Percentiles rank a stretch among this genome's conserved stretches.
These are phyloP conservation scores for Paulinella micropora DNA, from an alignment of 78 protist species.

Conservation along the genomic window DNA sequence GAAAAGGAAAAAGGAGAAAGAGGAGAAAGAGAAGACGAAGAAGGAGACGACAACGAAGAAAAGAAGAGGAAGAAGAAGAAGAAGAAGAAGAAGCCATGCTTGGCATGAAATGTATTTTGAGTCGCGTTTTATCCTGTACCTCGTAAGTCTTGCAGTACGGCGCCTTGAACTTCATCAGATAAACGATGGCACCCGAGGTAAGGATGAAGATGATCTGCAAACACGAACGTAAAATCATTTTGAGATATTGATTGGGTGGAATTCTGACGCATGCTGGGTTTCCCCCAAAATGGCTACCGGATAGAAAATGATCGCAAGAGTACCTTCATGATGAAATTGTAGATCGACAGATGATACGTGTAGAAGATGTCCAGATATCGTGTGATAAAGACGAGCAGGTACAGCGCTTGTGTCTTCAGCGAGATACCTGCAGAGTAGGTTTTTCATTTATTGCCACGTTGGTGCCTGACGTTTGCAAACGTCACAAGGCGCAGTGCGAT, in stretches of 20 bases:
- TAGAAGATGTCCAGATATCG: conserved; percentile 24
- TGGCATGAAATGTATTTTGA: too few relatives aligned
- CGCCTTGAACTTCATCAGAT: not conserved
- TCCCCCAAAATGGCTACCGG: too few relatives aligned
- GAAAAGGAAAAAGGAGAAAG: too few relatives aligned
- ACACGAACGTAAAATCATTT: too few relatives aligned
- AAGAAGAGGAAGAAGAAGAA: too few relatives aligned
- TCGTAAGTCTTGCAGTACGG: conserved; percentile 10
- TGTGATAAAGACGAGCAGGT: conserved; percentile 1
- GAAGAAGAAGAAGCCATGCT: too few relatives aligned
- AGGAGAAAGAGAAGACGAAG: too few relatives aligned
- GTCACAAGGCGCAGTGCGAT: not conserved
- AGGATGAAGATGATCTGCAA: conserved; percentile 1
- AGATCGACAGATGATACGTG: not conserved
- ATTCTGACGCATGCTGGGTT: too few relatives aligned
- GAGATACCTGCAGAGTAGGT: conserved; percentile 18
- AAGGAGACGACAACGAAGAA: too few relatives aligned
- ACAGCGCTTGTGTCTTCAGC: conserved; percentile 24
- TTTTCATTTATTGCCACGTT: not conserved
- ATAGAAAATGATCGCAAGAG: too few relatives aligned
- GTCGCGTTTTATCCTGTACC: not conserved
- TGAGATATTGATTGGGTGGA: too few relatives aligned
- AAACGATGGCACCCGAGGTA: not conserved
- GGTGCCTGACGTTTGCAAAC: not conserved
- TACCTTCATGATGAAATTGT: conserved; percentile 21